phyloP scores from a whole-genome alignment of 352 stramenopile species.

The Peronospora destructor region DNA sequence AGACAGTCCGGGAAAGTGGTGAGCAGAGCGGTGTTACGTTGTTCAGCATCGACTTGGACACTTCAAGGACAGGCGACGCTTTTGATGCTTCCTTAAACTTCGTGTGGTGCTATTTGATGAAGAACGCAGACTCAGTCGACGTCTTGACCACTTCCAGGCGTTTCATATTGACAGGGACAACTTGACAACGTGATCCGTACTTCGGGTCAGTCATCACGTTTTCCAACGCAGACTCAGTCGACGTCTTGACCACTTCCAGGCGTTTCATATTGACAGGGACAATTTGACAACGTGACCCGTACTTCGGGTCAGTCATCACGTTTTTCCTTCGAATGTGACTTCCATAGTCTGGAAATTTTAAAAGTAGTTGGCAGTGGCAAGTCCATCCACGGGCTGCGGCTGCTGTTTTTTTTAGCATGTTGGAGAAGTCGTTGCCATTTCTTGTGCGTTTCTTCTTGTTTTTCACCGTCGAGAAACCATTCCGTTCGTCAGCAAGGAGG shows the following conservation, averaged over 20 bases:
- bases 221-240: not conserved
- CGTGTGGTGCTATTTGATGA: not conserved
- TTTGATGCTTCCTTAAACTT: not conserved
- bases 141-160: not conserved
- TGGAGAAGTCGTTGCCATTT: too few species aligned
- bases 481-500: too few species aligned
- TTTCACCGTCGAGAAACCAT: too few species aligned
- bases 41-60: not conserved
- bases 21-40: not conserved
- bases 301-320: not conserved
- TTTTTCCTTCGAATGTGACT: too few species aligned
- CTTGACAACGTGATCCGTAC: not conserved
- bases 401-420: too few species aligned
- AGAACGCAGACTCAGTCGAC: not conserved
- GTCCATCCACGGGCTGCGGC: too few species aligned
- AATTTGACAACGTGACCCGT: not conserved
- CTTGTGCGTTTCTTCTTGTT: too few species aligned
- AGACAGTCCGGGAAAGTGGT: not conserved
- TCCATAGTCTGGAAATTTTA: too few species aligned
- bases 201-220: not conserved
- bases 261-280: not conserved
- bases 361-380: too few species aligned
- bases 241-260: not conserved
- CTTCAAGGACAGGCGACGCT: not conserved
- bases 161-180: not conserved